These are phyloP conservation scores for Cercophora scortea DNA, from an alignment of 495 filamentous ascomycete genomes.

Conservation along the genomic window DNA sequence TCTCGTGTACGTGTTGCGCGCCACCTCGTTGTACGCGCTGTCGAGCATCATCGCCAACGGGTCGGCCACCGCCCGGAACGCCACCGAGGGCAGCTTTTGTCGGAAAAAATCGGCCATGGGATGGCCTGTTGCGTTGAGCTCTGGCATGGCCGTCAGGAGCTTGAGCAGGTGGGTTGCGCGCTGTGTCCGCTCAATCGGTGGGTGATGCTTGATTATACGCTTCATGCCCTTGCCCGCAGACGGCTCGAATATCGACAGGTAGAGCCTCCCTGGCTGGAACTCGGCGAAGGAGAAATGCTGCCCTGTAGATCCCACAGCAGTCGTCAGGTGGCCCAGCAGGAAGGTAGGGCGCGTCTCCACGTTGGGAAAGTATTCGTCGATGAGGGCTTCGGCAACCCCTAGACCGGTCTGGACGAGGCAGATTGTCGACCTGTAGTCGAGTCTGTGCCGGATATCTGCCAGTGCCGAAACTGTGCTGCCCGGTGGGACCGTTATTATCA, in stretches of 20 bases:
- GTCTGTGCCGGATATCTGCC: constrained; percentile 48
- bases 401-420: constrained; percentile 78
- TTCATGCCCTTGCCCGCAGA: neutral
- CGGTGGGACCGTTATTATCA: constrained; percentile 66
- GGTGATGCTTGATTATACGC: constrained; percentile 10
- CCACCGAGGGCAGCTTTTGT: constrained; percentile 63
- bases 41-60: constrained; percentile 69
- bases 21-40: constrained; percentile 61
- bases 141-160: constrained; percentile 19
- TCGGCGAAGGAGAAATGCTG: constrained; percentile 52
- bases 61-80: constrained; percentile 66
- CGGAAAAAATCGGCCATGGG: constrained; percentile 19
- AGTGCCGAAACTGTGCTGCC: constrained; percentile 50
- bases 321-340: constrained; percentile 62
- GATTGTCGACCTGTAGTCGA: constrained; percentile 68
- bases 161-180: constrained; percentile 21
- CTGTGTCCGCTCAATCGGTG: constrained; percentile 13
- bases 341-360: constrained; percentile 59
- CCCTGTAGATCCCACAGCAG: constrained; percentile 41
- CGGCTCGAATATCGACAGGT: constrained; percentile 14
- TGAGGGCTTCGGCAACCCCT: constrained; percentile 69
- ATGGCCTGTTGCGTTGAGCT: constrained; percentile 19
- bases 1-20: constrained; percentile 52
- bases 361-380: constrained; percentile 58
- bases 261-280: constrained; percentile 36